Base-by-base conservation (phyloP, 2,329 filamentous ascomycete genomes). In the Colletotrichum aenigma region DNA sequence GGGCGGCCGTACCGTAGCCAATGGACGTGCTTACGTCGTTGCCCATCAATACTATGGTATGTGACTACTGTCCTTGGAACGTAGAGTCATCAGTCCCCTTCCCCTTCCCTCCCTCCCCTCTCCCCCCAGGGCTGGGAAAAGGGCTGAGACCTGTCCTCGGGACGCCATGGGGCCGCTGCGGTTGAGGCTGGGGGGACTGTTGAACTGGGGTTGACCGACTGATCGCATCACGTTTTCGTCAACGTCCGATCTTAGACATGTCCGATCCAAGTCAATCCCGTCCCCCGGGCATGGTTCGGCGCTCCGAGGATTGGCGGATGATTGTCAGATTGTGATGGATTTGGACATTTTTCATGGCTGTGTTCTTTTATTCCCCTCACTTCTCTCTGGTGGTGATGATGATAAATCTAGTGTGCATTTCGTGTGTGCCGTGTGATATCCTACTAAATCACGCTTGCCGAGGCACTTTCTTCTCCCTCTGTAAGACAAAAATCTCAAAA, bases 1-100 rank as follows among this genome's bases (percentile, higher is more conserved):
- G 62, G 55, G 52, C 55, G 55, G 70, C 32, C 73, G 73, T 75
- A 75, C 64, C 56, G 34, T 48, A 68, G 34, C 73, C 73, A 75
- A 75, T 75, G 28, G 65, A 48, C 28, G 36, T 10, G 52, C 30
- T 56, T 55, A 66, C 36, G 55, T 34, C 32, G 32, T 64, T 38
- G n/a, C 24, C 32, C 34, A 64, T 30, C 24, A 58, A 58, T 58
- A 58, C 38, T 48, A n/a, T 28, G 55, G 21, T 58, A 26, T 58
- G 55, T 30, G 21, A 32, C 16, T 12, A n/a, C 10, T 62, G 58
- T 30, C 18, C 28, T 52, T 52, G 38, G 36, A 21, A 66, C 36
- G 38, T 52, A 38, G 36, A 66, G 62, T 48, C 38, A 48, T 21
- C 62, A 66, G 18, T 52, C 43, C n/a, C 43, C 43, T 48, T 48